Conservation (phyloP, 2,329 filamentous ascomycete genomes). For the Aspergillus quadricinctus region DNA sequence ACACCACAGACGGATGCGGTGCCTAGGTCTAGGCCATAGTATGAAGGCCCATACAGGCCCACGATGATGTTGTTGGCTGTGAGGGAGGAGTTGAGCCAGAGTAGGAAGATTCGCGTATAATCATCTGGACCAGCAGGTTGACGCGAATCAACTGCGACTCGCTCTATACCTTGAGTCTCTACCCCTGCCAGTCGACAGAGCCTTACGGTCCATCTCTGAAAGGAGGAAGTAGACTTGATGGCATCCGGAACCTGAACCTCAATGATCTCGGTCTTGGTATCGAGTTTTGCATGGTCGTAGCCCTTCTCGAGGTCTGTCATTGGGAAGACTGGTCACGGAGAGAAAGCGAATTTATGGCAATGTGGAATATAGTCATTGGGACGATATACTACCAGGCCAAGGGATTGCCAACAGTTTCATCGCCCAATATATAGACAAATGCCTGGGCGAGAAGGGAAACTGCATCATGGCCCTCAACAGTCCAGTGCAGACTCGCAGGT, state of each 20-base stretch:
- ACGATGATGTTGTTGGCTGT: constrained; percentile 37
- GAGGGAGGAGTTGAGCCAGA: constrained; percentile 36
- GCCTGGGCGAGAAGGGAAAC: not conserved
- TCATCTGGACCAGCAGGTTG: constrained; percentile 1
- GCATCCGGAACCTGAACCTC: not conserved
- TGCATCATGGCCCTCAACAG: not conserved
- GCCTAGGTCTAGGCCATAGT: constrained; percentile 34
- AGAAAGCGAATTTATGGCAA: not conserved
- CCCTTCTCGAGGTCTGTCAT: not conserved
- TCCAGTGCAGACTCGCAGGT: not conserved
- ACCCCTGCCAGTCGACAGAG: constrained; percentile 3
- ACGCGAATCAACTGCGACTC: constrained; percentile 6
- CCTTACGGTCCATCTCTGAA: not conserved
- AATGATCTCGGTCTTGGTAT: not conserved
- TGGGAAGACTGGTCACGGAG: not conserved
- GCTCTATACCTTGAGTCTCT: constrained; percentile 11
- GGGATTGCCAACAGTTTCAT: not conserved
- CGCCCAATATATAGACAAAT: not conserved
- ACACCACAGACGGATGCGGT: constrained; percentile 34
- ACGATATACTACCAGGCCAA: not conserved
- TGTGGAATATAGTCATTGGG: not conserved
- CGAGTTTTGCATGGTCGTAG: not conserved
- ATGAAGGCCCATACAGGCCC: constrained; percentile 36
- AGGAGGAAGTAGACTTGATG: not conserved
- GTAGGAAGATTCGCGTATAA: constrained; percentile 17